Evolutionary conservation across 2,329 filamentous ascomycete genomes (phyloP).

Genomic region (Macrophomina tecta): DNA sequence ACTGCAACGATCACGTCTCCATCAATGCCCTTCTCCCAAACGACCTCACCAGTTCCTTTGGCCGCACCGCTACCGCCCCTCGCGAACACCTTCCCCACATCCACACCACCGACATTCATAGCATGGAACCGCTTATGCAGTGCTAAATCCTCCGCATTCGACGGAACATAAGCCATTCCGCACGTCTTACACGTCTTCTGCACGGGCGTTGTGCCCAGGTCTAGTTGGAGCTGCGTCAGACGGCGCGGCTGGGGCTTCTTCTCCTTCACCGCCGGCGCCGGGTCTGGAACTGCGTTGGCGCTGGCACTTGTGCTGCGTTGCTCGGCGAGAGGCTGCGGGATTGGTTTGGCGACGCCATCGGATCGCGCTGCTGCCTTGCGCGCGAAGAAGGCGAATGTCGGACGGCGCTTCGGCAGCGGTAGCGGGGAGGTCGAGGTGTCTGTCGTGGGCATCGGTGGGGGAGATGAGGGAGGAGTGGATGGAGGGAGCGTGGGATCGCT

Average conservation of each 20-base stretch:
- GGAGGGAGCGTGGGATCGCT: neutral
- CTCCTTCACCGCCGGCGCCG: neutral
- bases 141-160: slow-evolving; percentile 64
- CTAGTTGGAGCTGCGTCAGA: slow-evolving; percentile 66
- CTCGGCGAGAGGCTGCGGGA: neutral
- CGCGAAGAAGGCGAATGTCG: slow-evolving; percentile 52
- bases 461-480: slow-evolving; percentile 38
- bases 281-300: neutral
- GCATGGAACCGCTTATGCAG: slow-evolving; percentile 70
- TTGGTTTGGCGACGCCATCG: neutral
- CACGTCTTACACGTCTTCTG: slow-evolving; percentile 65
- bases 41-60: slow-evolving; percentile 58
- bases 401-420: slow-evolving; percentile 51
- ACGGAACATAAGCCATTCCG: slow-evolving; percentile 71
- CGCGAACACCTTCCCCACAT: slow-evolving; percentile 64
- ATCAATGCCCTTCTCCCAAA: slow-evolving; percentile 50
- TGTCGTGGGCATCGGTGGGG: slow-evolving; percentile 51
- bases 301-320: neutral
- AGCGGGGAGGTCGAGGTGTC: slow-evolving; percentile 50
- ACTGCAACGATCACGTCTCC: slow-evolving; percentile 63
- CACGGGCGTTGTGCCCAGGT: slow-evolving; percentile 60
- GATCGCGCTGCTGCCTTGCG: slow-evolving; percentile 29
- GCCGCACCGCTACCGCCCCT: slow-evolving; percentile 49
- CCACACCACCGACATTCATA: slow-evolving; percentile 65
- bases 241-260: slow-evolving; percentile 33